A percentile compares a stretch with the other conserved stretches of the same genome.
Evolutionary conservation across 129 eudicot species (phyloP).

Genomic region (Chrysanthemum seticuspe): DNA sequence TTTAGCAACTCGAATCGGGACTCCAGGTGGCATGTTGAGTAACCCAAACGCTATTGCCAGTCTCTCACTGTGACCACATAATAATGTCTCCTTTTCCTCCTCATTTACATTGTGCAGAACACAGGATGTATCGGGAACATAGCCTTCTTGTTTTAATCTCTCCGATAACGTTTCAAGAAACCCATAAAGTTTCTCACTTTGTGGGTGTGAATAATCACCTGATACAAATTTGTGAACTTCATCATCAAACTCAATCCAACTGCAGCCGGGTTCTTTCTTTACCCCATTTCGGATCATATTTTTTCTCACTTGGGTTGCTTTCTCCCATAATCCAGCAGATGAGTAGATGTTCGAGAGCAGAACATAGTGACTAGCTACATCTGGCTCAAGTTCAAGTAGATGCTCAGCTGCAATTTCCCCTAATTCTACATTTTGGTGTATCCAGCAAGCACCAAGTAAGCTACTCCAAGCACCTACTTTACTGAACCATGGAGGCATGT

Average conservation of each 20-base stretch:
- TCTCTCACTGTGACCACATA: slow-evolving; percentile 85
- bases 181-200: slow-evolving; percentile 51
- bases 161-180: slow-evolving; percentile 53
- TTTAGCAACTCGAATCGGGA: slow-evolving; percentile 69
- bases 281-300: slow-evolving; percentile 67
- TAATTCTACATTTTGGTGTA: slow-evolving; percentile 66
- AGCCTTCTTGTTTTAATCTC: slow-evolving; percentile 66
- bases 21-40: slow-evolving; percentile 63
- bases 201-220: slow-evolving; percentile 69
- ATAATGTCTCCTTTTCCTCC: slow-evolving; percentile 62
- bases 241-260: slow-evolving; percentile 75
- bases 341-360: slow-evolving; percentile 77
- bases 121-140: slow-evolving; percentile 76
- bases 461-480: slow-evolving; percentile 80
- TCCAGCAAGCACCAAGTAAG: slow-evolving; percentile 78
- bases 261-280: slow-evolving; percentile 83
- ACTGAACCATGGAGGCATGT: slow-evolving; percentile 50
- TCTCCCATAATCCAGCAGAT: slow-evolving; percentile 72
- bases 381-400: slow-evolving; percentile 56
- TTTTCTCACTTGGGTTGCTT: slow-evolving; percentile 57
- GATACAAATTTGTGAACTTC: slow-evolving; percentile 71
- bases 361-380: slow-evolving; percentile 82
- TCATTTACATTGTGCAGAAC: slow-evolving; percentile 84
- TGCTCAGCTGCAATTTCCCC: slow-evolving; percentile 69
- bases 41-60: slow-evolving; percentile 83